Evolutionary conservation across 306 rosid species (phyloP).

Genomic region (Acmispon strigosus): DNA sequence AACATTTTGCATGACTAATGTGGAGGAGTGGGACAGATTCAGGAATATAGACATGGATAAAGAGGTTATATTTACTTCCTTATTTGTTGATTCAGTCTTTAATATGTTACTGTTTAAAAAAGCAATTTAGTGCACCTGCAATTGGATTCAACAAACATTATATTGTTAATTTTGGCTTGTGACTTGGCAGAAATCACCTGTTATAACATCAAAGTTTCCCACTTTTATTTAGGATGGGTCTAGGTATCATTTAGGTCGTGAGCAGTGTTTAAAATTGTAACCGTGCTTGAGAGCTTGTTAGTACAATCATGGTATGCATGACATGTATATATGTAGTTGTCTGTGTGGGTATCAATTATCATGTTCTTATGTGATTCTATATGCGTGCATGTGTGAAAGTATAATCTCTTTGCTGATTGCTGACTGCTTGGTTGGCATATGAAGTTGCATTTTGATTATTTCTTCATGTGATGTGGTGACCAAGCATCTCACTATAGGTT

Average conservation of each 20-base stretch:
- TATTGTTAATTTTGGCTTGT: background rate
- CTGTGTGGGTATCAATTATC: background rate
- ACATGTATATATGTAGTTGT: background rate
- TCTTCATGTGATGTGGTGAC: background rate
- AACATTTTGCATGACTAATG: conserved; percentile 69
- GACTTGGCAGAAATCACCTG: background rate
- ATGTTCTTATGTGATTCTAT: background rate
- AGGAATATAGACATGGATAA: conserved; percentile 97
- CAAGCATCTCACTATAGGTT: conserved; percentile 10
- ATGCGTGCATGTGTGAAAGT: background rate
- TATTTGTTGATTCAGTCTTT: background rate
- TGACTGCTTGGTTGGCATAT: background rate
- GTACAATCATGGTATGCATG: background rate
- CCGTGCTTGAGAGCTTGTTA: background rate
- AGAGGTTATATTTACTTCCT: conserved; percentile 53
- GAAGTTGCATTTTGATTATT: background rate
- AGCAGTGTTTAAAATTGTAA: background rate
- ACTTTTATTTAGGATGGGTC: background rate
- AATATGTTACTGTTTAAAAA: background rate
- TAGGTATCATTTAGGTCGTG: background rate
- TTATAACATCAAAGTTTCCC: background rate
- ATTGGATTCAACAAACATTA: conserved; percentile 5
- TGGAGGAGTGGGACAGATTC: conserved; percentile 81
- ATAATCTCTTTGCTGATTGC: background rate
- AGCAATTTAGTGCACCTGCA: conserved; percentile 3